Evolutionary conservation across 2,329 filamentous ascomycete genomes (phyloP).

Genomic region (Fusarium albidum): DNA sequence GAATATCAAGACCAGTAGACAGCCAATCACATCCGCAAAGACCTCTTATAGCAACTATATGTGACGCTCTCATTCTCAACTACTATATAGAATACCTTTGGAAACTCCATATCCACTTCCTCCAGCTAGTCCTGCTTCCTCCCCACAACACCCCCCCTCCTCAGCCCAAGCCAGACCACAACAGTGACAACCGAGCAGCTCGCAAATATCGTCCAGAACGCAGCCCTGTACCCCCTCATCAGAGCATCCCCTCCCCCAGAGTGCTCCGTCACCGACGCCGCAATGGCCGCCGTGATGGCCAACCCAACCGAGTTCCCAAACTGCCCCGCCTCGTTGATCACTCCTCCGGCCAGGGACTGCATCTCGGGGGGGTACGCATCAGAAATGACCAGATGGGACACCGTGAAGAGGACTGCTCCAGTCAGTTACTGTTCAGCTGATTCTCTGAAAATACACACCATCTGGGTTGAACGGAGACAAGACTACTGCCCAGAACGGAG

Average conservation of each 20-base stretch:
- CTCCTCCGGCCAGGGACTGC: slow-evolving; percentile 66
- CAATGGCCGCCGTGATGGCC: slow-evolving; percentile 59
- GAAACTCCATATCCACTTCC: too few relatives aligned
- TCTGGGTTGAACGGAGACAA: slow-evolving; percentile 55
- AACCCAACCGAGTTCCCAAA: slow-evolving; percentile 64
- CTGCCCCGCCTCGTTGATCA: slow-evolving; percentile 67
- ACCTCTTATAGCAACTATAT: too few relatives aligned
- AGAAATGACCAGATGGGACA: slow-evolving; percentile 62
- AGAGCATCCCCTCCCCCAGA: slow-evolving; percentile 45
- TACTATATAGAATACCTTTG: too few relatives aligned
- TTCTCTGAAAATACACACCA: slow-evolving; percentile 34
- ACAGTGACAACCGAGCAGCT: slow-evolving; percentile 47
- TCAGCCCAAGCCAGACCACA: slow-evolving; percentile 49
- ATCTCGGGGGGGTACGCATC: slow-evolving; percentile 61
- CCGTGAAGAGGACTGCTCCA: slow-evolving; percentile 58
- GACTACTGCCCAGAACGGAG: slow-evolving; percentile 53
- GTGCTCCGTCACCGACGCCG: slow-evolving; percentile 53
- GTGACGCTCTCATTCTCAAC: too few relatives aligned
- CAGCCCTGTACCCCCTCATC: slow-evolving; percentile 60
- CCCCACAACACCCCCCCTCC: slow-evolving; percentile 57
- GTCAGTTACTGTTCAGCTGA: neutral
- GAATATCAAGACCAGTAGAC: too few relatives aligned
- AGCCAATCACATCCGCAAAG: too few relatives aligned
- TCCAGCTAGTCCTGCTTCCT: slow-evolving; percentile 55
- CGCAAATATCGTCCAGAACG: slow-evolving; percentile 62